A percentile compares a stretch with the other conserved stretches of the same genome.
Evolutionary conservation across 805 yeast genomes (phyloP).

Genomic region (Sugiyamaella chiloensis): DNA sequence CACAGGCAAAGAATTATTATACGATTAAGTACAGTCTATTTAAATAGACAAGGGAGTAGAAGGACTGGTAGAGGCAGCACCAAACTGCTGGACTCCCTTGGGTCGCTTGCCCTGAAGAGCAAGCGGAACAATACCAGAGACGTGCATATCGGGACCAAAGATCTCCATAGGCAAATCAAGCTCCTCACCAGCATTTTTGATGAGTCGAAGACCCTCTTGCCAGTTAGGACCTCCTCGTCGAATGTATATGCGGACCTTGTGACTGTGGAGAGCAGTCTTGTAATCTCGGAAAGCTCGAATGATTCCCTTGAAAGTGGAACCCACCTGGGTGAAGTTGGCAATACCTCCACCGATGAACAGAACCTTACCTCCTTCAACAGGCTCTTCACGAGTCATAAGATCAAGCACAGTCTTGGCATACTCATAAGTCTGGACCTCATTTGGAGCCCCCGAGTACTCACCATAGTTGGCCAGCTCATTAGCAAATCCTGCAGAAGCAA

Average conservation of each 20-base stretch:
- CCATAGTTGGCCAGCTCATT: constrained; percentile 46
- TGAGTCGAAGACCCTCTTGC: constrained; percentile 47
- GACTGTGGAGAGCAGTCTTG: constrained; percentile 36
- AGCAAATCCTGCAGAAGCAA: constrained; percentile 46
- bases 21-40: constrained; percentile 4
- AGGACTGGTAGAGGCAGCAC: constrained; percentile 32
- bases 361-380: constrained; percentile 40
- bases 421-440: constrained; percentile 46
- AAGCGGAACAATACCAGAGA: constrained; percentile 44
- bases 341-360: constrained; percentile 48
- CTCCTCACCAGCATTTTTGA: constrained; percentile 44
- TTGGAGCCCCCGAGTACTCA: constrained; percentile 48
- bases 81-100: constrained; percentile 39
- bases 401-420: constrained; percentile 47
- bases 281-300: constrained; percentile 46
- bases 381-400: constrained; percentile 43
- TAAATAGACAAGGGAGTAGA: constrained; percentile 28
- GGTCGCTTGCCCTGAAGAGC: constrained; percentile 42
- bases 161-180: constrained; percentile 45
- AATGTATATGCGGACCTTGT: constrained; percentile 41
- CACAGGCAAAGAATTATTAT: too few species aligned
- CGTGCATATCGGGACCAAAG: constrained; percentile 52
- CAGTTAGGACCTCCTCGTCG: constrained; percentile 50
- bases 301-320: constrained; percentile 48
- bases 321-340: constrained; percentile 48